phyloP scores from a whole-genome alignment of 305 asterid genomes.

The Caryopteris hybrid region DNA sequence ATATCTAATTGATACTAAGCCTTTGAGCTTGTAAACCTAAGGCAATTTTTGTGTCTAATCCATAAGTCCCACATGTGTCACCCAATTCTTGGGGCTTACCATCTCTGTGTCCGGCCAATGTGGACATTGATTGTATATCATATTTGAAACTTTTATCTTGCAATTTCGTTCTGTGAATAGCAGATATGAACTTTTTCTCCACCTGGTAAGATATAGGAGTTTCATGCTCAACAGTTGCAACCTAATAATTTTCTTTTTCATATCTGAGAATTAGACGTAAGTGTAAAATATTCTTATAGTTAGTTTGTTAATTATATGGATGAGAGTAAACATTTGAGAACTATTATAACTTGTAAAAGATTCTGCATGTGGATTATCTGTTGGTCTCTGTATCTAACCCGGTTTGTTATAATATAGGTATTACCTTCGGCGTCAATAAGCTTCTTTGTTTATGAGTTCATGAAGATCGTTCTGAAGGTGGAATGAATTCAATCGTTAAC shows the following conservation, averaged over 20 bases:
- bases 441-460: conserved; percentile 79
- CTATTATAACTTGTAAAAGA: neutral
- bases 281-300: no score
- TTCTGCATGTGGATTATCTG: neutral
- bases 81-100: no score
- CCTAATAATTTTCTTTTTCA: no score
- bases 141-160: neutral
- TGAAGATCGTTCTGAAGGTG: conserved; percentile 78
- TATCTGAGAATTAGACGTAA: no score
- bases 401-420: conserved; percentile 39
- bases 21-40: no score
- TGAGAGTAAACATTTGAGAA: neutral
- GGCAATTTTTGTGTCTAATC: no score
- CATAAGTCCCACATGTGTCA: no score
- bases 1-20: no score
- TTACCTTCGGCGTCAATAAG: conserved; percentile 81
- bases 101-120: no score
- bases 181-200: neutral
- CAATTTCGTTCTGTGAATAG: neutral
- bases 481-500: conserved; percentile 32
- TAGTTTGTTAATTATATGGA: neutral
- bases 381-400: neutral
- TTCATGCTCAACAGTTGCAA: no score
- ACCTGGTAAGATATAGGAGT: neutral
- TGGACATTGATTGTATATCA: no score